Percentiles rank a stretch among this genome's conserved stretches.
phyloP scores from a whole-genome alignment of 176 grass and related monocot species.

The Musa acuminata region DNA sequence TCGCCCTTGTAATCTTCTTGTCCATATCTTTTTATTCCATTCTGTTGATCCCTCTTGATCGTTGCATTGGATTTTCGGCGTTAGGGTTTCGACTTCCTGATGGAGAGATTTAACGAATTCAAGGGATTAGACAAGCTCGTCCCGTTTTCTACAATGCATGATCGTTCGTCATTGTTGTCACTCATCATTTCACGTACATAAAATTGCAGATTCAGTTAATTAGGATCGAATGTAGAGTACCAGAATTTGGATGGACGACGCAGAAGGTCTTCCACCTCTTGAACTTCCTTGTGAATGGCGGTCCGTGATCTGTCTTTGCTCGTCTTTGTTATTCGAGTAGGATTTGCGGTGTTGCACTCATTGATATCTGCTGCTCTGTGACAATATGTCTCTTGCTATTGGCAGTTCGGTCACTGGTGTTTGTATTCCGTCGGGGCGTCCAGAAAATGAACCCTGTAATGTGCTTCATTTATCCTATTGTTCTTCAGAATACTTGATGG shows the following conservation, averaged over 20 bases:
- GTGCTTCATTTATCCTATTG: not conserved
- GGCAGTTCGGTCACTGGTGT: not conserved
- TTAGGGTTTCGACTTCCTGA: not conserved
- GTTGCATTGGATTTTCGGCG: not conserved
- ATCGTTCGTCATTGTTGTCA: not conserved
- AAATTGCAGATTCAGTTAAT: constrained; percentile 55
- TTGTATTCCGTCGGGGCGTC: not conserved
- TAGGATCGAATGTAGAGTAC: constrained; percentile 66
- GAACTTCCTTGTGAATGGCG: constrained; percentile 71
- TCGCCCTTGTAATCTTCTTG: constrained; percentile 46
- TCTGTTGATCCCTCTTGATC: not conserved
- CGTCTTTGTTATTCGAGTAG: not conserved
- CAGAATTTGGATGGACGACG: constrained; percentile 86
- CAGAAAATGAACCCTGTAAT: not conserved
- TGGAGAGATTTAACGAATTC: no score
- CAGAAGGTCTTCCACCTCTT: constrained; percentile 81
- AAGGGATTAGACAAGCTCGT: not conserved
- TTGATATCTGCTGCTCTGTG: no score
- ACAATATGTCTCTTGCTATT: not conserved
- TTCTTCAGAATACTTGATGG: no score
- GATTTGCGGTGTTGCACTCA: not conserved
- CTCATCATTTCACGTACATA: not conserved
- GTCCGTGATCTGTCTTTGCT: constrained; percentile 20
- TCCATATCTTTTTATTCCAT: not conserved
- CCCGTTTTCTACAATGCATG: not conserved